Conservation (phyloP, 257 asterid species). For the Lavandula angustifolia region DNA sequence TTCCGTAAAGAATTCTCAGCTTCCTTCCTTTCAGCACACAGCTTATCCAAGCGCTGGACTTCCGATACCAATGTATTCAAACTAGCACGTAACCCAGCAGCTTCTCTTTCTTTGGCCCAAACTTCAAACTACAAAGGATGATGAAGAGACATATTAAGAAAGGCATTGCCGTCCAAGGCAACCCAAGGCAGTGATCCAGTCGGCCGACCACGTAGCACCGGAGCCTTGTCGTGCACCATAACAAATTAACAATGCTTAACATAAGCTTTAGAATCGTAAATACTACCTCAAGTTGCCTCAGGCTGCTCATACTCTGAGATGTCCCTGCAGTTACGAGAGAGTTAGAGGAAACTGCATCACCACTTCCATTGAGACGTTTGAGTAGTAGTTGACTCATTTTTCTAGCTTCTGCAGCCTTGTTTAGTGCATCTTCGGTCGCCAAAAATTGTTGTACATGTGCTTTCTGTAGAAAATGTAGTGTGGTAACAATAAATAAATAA, state of each 20-base stretch:
- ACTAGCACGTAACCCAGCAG: conserved; percentile 87
- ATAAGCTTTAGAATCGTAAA: conserved; percentile 17
- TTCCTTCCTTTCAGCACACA: conserved; percentile 96
- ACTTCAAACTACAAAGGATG: conserved; percentile 71
- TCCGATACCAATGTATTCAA: conserved; percentile 80
- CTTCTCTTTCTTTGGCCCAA: conserved; percentile 98
- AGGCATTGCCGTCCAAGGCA: conserved; percentile 9
- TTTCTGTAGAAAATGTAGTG: conserved; percentile 53
- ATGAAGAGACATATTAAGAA: conserved; percentile 30
- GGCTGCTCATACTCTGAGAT: conserved; percentile 97
- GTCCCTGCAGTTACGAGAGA: conserved; percentile 62
- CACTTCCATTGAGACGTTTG: conserved; percentile 84
- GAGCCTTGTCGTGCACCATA: background rate
- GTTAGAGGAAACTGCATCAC: conserved; percentile 70
- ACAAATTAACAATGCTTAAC: background rate
- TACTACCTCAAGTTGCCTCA: conserved; percentile 95
- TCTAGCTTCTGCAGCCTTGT: conserved; percentile 97
- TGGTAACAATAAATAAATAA: background rate
- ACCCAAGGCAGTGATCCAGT: background rate
- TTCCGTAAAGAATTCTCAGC: conserved; percentile 91
- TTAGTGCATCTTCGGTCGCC: conserved; percentile 97
- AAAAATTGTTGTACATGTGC: conserved; percentile 98
- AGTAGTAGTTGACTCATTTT: conserved; percentile 72
- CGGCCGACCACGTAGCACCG: background rate
- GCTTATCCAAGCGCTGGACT: conserved; percentile 79